These are phyloP conservation scores for Pistacia integerrima DNA, from an alignment of 345 rosid species.

Conservation along the genomic window DNA sequence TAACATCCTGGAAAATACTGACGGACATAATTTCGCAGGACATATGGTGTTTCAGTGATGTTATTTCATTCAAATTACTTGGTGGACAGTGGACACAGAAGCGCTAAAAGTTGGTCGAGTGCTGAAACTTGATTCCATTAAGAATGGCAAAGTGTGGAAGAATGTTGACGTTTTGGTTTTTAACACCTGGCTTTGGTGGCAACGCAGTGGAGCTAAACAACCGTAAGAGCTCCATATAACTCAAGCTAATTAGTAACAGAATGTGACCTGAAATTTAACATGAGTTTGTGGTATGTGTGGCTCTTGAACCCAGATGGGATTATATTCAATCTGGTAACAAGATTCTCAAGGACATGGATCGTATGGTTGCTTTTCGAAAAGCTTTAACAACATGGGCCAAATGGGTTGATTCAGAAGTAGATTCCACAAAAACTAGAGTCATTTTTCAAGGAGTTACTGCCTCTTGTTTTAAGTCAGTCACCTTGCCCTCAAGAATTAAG, in stretches of 20 bases:
- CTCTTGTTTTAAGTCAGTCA: slow-evolving; percentile 64
- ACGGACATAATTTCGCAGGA: slow-evolving; percentile 39
- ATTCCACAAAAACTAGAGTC: slow-evolving; percentile 57
- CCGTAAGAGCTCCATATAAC: too few relatives aligned
- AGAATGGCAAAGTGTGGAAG: slow-evolving; percentile 51
- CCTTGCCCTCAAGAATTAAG: not conserved
- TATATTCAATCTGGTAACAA: slow-evolving; percentile 54
- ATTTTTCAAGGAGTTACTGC: slow-evolving; percentile 85
- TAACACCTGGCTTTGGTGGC: too few relatives aligned
- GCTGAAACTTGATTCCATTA: slow-evolving; percentile 56
- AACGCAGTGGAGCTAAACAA: too few relatives aligned
- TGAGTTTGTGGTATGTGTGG: not conserved
- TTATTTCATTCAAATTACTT: slow-evolving; percentile 37
- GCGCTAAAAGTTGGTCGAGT: slow-evolving; percentile 48
- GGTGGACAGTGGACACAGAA: slow-evolving; percentile 60
- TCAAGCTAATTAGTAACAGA: too few relatives aligned
- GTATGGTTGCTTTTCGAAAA: slow-evolving; percentile 68
- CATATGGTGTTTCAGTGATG: slow-evolving; percentile 43
- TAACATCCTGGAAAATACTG: too few relatives aligned
- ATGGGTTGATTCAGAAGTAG: slow-evolving; percentile 82
- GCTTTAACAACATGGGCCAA: slow-evolving; percentile 80
- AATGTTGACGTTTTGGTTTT: slow-evolving; percentile 29
- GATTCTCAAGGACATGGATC: slow-evolving; percentile 57
- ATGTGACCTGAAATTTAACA: not conserved
- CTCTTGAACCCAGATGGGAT: slow-evolving; percentile 64